These are phyloP conservation scores for Porpolomopsis calyptriformis DNA, from an alignment of 768 basidiomycete species.

Conservation along the genomic window DNA sequence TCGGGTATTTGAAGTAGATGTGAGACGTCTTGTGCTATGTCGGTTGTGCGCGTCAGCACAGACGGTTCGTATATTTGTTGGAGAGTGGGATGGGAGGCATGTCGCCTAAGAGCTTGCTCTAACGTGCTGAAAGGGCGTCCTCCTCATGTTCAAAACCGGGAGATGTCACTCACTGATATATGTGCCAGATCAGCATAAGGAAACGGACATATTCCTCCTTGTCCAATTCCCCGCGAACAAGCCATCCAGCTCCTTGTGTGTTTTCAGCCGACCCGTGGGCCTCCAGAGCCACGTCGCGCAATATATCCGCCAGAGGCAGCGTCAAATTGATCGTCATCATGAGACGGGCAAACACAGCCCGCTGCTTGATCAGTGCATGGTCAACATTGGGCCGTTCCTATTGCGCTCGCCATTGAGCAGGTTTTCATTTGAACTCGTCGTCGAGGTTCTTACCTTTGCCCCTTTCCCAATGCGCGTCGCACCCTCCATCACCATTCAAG, in stretches of 20 bases:
- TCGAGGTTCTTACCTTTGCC: too few species aligned
- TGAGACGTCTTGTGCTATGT: constrained; percentile 58
- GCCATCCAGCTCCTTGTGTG: constrained; percentile 44
- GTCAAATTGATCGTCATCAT: too few species aligned
- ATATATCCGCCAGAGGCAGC: constrained; percentile 36
- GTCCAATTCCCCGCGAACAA: constrained; percentile 48
- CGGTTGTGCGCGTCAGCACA: constrained; percentile 49
- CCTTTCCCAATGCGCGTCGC: too few species aligned
- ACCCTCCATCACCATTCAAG: too few species aligned
- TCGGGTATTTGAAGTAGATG: constrained; percentile 44
- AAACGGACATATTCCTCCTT: constrained; percentile 59
- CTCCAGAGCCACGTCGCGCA: constrained; percentile 35
- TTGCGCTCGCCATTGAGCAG: too few species aligned
- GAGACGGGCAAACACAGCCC: too few species aligned
- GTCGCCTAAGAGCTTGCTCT: constrained; percentile 45
- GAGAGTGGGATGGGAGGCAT: constrained; percentile 51
- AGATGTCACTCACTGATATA: constrained; percentile 51
- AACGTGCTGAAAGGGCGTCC: constrained; percentile 31
- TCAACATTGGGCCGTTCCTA: too few species aligned
- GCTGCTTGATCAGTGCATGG: too few species aligned
- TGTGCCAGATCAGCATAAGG: constrained; percentile 68
- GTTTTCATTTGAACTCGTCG: too few species aligned
- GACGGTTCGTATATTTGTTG: constrained; percentile 63
- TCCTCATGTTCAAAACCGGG: not conserved
- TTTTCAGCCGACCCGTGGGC: constrained; percentile 51